Evolutionary conservation across 768 basidiomycete genomes (phyloP), one percentile per base, ranked within the genome.

Genomic region (Arthromyces matolae): DNA sequence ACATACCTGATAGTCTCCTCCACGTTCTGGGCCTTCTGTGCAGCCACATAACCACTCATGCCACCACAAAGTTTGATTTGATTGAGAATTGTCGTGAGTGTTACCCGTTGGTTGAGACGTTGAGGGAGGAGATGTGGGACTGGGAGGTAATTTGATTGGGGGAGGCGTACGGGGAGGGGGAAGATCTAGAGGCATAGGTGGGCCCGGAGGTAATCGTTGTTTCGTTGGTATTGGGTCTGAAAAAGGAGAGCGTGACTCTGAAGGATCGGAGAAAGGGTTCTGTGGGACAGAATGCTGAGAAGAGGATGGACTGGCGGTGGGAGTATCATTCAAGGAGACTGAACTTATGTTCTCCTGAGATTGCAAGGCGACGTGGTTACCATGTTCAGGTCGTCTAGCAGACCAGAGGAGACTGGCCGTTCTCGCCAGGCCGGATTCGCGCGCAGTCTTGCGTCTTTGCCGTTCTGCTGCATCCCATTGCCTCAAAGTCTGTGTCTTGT

Each of bases 11-110:
- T 75, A 63, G 44, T 89, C 82, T 5, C 84, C 86, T 35, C 81
- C 84, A 13, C 86, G 73, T 63, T 86, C 83, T 3, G 78, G 69
- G n/a, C 84, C 83, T 60, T 89, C 87, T 14, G 80, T 71, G 54
- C 86, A 88, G 10, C 88, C 88, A 62, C 88, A 90, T 51, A 90
- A 62, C 86, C 87, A 89, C 25, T 90, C 88, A 60, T 88, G 87
- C 88, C 88, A 90, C 88, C 88, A 90, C 51, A 77, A 68, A 4
- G 73, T 70, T 41, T 72, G n/a, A n/a, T n/a, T n/a, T n/a, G n/a
- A 68, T 34, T 65, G 67, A 22, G 53, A 59, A 29, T 64, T 67
- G 8, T 68, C 67, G 5, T 63, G 60, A n/a, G 64, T 56, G 16
- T 51, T 55, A 4, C 53, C 49, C 16, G 62, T 49, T 28, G 55